These are phyloP conservation scores for Yarrowia phangngaensis DNA, from an alignment of 805 yeast genomes.

Conservation along the genomic window DNA sequence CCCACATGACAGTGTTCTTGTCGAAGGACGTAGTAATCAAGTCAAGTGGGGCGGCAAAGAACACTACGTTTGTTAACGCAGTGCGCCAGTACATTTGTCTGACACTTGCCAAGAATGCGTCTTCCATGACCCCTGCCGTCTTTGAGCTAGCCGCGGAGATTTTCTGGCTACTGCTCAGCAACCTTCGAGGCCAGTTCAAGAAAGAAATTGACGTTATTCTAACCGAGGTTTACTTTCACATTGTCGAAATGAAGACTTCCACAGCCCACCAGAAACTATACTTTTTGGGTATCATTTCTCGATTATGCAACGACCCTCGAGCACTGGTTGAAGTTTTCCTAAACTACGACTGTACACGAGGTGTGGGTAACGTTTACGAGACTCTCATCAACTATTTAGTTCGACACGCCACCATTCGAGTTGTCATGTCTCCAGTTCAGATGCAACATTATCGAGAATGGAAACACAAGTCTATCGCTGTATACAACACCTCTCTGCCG, in stretches of 20 bases:
- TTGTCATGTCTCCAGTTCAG: conserved; percentile 68
- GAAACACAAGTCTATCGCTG: conserved; percentile 55
- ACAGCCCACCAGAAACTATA: conserved; percentile 91
- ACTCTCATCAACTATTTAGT: conserved; percentile 73
- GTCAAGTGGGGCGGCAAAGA: conserved; percentile 40
- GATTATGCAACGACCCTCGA: conserved; percentile 83
- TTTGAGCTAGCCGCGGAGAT: conserved; percentile 89
- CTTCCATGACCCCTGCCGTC: conserved; percentile 85
- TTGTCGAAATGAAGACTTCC: conserved; percentile 85
- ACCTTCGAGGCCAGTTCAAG: conserved; percentile 82
- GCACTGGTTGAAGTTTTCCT: conserved; percentile 87
- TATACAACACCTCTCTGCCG: conserved; percentile 67
- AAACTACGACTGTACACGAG: conserved; percentile 89
- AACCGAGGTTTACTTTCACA: conserved; percentile 90
- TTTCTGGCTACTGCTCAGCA: conserved; percentile 82
- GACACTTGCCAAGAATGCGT: conserved; percentile 83
- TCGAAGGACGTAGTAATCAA: conserved; percentile 41
- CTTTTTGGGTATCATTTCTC: conserved; percentile 70
- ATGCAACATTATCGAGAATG: conserved; percentile 52
- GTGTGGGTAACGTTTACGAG: conserved; percentile 81
- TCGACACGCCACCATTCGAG: conserved; percentile 62
- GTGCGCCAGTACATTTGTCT: conserved; percentile 79
- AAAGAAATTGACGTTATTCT: conserved; percentile 90
- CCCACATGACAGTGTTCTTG: conserved; percentile 76
- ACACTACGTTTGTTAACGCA: conserved; percentile 67